Conservation (phyloP, 768 basidiomycete genomes). For the Rossbeevera mucosa region DNA sequence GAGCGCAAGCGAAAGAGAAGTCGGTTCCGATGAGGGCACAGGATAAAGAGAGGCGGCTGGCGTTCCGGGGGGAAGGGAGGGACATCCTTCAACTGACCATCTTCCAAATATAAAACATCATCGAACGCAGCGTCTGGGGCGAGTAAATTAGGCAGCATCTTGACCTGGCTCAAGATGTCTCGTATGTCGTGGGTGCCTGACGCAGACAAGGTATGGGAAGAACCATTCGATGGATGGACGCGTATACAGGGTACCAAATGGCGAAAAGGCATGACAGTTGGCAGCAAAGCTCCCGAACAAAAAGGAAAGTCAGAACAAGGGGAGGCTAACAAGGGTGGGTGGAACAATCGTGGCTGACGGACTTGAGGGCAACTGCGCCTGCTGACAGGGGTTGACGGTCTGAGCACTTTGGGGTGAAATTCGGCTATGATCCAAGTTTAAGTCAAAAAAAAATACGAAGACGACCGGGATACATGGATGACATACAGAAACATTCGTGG, state of each 20-base stretch:
- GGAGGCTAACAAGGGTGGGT: conserved; percentile 5
- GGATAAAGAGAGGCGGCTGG: conserved; percentile 27
- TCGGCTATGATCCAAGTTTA: conserved; percentile 7
- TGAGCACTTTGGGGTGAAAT: neutral
- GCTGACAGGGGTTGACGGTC: neutral
- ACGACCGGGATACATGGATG: conserved; percentile 16
- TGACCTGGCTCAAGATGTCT: conserved; percentile 16
- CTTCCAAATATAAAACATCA: conserved; percentile 8
- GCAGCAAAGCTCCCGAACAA: conserved; percentile 5
- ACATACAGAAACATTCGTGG: conserved; percentile 19
- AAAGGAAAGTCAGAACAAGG: conserved; percentile 2
- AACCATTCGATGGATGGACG: conserved; percentile 13
- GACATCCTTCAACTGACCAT: conserved; percentile 16
- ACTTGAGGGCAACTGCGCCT: neutral
- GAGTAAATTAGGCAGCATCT: conserved; percentile 18
- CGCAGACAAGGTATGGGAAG: conserved; percentile 11
- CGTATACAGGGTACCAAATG: conserved; percentile 23
- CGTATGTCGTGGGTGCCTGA: conserved; percentile 28
- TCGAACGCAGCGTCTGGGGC: conserved; percentile 17
- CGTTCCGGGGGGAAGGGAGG: conserved; percentile 31
- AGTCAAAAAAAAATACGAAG: conserved; percentile 10
- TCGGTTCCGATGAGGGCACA: conserved; percentile 20
- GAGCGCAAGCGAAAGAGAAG: conserved; percentile 21
- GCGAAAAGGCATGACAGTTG: conserved; percentile 15
- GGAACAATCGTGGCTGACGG: conserved; percentile 18